Percentiles rank a stretch among this genome's conserved stretches.
phyloP scores from a whole-genome alignment of 73 alveolate species.

The Diophrys appendiculata region DNA sequence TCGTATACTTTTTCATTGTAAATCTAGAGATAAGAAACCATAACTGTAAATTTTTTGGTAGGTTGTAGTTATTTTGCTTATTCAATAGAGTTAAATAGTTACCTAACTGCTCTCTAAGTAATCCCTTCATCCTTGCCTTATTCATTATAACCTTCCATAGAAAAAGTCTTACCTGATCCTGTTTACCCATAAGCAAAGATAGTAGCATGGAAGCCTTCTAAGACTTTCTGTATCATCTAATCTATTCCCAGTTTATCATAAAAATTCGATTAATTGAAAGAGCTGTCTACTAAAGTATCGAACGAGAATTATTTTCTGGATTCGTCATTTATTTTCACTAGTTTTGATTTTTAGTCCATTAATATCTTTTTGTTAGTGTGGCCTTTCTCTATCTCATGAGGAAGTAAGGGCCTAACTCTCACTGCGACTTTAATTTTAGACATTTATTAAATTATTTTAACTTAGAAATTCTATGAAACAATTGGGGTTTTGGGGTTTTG shows the following conservation, averaged over 20 bases:
- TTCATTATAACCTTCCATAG: conserved; percentile 51
- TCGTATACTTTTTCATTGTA: conserved; percentile 67
- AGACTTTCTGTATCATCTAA: not conserved
- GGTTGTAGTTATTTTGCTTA: not conserved
- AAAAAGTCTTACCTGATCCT: conserved; percentile 62
- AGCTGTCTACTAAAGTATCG: not conserved
- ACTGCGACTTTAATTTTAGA: conserved; percentile 48
- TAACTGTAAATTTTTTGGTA: conserved; percentile 37
- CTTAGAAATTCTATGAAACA: too few species aligned
- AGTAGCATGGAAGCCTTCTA: conserved; percentile 53
- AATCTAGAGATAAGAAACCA: conserved; percentile 54
- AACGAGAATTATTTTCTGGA: not conserved
- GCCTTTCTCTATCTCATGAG: conserved; percentile 34
- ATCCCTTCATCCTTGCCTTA: conserved; percentile 8
- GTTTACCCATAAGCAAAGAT: conserved; percentile 60
- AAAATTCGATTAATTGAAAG: too few species aligned
- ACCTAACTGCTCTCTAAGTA: conserved; percentile 33
- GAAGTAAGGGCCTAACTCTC: conserved; percentile 52
- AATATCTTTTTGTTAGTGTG: conserved; percentile 3
- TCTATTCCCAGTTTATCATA: not conserved
- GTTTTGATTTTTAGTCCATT: conserved; percentile 2
- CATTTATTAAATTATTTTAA: too few species aligned
- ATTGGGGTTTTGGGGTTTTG: too few species aligned
- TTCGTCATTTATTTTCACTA: not conserved
- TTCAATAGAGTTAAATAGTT: conserved; percentile 20